Evolutionary conservation across 176 grass and related monocot genomes (phyloP).

Genomic region (Oryza longistaminata): DNA sequence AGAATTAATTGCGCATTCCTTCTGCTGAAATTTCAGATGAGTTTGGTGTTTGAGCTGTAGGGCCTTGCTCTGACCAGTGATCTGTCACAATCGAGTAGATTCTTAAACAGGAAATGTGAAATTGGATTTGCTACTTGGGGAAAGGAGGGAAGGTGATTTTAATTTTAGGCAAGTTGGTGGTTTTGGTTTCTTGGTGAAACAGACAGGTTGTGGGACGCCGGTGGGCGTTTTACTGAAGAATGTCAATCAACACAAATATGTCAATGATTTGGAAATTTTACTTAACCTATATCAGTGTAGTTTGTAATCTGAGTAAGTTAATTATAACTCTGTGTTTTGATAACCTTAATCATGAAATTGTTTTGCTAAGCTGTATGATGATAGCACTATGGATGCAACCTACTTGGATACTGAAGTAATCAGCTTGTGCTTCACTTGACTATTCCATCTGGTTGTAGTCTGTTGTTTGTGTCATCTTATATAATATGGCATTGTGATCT

Average conservation of each 20-base stretch:
- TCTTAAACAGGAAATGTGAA: neutral
- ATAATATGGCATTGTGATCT: neutral
- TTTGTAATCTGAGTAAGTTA: too few species aligned
- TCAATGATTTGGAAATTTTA: neutral
- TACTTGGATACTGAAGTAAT: neutral
- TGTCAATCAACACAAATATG: neutral
- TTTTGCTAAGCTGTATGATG: neutral
- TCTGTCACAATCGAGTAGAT: neutral
- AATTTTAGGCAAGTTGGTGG: neutral
- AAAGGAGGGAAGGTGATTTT: neutral
- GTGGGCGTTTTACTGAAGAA: neutral
- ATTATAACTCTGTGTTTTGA: neutral
- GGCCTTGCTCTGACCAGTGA: neutral
- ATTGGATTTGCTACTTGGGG: neutral
- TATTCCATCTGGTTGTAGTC: neutral
- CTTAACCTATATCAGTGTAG: too few species aligned
- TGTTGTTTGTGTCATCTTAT: slow-evolving; percentile 4
- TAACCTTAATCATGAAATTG: slow-evolving; percentile 1
- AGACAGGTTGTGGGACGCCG: neutral
- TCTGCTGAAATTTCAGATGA: neutral
- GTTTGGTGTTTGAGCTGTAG: neutral
- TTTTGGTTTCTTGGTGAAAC: neutral
- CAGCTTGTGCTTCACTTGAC: neutral
- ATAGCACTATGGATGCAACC: too few species aligned
- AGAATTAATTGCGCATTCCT: neutral